These are phyloP conservation scores for Dictyostelium gargantuum DNA, from an alignment of 208 protist species.

Conservation along the genomic window DNA sequence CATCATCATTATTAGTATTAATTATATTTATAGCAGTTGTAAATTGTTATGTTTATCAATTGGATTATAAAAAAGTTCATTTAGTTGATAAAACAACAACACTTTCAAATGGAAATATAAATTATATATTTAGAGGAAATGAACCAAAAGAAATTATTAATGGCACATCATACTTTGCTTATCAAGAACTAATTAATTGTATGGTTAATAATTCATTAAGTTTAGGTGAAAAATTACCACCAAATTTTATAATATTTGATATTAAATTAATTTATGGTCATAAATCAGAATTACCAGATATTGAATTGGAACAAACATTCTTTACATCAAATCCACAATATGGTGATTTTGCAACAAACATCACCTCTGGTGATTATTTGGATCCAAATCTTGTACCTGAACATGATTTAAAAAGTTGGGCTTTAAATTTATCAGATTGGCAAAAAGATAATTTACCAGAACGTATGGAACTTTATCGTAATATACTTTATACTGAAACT, in stretches of 20 bases:
- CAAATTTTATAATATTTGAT: conserved; percentile 11
- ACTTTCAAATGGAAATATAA: background rate
- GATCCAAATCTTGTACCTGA: background rate
- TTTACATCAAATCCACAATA: conserved; percentile 10
- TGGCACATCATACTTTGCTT: background rate
- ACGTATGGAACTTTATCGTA: background rate
- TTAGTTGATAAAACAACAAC: background rate
- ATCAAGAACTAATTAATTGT: background rate
- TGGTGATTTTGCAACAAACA: background rate
- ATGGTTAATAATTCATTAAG: background rate
- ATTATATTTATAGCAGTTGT: background rate
- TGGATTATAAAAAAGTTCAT: conserved; percentile 26
- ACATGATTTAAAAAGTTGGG: background rate
- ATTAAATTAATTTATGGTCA: conserved; percentile 48
- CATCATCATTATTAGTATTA: too few species aligned
- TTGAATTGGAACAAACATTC: conserved; percentile 34
- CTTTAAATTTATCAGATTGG: background rate
- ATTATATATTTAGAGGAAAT: conserved; percentile 64
- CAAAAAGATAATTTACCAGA: conserved; percentile 40
- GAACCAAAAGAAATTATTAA: conserved; percentile 8
- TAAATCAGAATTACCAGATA: background rate
- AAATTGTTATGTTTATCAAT: too few species aligned
- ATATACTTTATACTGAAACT: background rate
- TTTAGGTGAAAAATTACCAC: background rate
- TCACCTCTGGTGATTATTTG: background rate